Base-by-base conservation (phyloP, 352 stramenopile species). In the Phytopythium sindhum region DNA sequence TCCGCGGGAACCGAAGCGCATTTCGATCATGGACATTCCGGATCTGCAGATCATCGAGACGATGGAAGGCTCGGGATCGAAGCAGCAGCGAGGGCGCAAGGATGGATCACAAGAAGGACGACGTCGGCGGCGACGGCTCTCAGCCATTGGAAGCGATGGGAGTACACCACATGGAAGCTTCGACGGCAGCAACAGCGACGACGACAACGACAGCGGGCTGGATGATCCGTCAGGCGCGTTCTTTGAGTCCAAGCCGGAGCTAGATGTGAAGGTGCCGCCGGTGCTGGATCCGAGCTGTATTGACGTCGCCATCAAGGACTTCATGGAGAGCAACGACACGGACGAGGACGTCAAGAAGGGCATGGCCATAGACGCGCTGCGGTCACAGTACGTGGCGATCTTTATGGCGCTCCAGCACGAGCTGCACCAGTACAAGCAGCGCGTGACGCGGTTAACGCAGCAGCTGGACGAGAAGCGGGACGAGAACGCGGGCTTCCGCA, bases 11-110 rank as follows among this genome's bases (percentile, higher is more conserved):
- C 75, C 75, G 14, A 83, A 83, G 55, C 72, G 72, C 1, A 89
- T 91, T 63, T 90, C 83, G 2, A 77, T 91, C 29, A 63, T 75
- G 35, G 83, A 91, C 59, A 88, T 90, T 11, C 68, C 83, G 7
- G 77, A 90, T 50, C 65, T 90, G 24, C 75, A 87, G 54, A 91
- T 91, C 62, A 74, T 90, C 11, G 83, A 91, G 54, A 62, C 64
- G 24, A 72, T 85, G 45, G 70, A 77, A 39, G 53, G 39, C 29
- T 63, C 39, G 48, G 39, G 28, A 1, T 50, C 55, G 8, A 51
- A 33, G 14, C 33, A 24, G 7, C 35, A 51, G 23, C 14, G 41
- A 24, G 8, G 7, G 7, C 9, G 24, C 35, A 35, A 23, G 14
- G 39, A n/a, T 11, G 55, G 9, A 6, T 24, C 41, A 12, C 37